A percentile compares a stretch with the other conserved stretches of the same genome.
Evolutionary conservation across 192 early-diverging fungal species (phyloP).

Genomic region (Backusella psychrophila): DNA sequence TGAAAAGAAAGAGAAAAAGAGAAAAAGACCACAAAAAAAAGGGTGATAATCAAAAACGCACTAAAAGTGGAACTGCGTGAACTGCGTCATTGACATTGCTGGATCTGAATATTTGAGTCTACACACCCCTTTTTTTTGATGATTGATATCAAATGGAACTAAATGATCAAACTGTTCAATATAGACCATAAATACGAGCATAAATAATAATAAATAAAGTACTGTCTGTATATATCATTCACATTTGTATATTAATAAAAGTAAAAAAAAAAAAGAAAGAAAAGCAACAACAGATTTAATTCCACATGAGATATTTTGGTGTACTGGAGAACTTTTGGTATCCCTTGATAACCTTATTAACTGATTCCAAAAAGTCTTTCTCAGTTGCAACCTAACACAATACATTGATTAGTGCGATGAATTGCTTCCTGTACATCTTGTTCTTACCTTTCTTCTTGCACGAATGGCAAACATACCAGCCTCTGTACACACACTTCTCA

Average conservation of each 20-base stretch:
- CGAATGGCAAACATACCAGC: slow-evolving; percentile 99
- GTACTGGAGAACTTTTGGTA: slow-evolving; percentile 99
- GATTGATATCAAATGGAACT: background rate
- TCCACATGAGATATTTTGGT: slow-evolving; percentile 52
- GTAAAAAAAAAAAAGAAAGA: background rate
- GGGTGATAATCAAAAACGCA: background rate
- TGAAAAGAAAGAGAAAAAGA: background rate
- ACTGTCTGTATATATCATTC: background rate
- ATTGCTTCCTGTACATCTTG: too few relatives aligned
- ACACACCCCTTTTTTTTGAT: background rate
- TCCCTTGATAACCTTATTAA: slow-evolving; percentile 99
- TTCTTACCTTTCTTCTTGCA: slow-evolving; percentile 81
- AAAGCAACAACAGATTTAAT: background rate
- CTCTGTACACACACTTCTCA: slow-evolving; percentile 98
- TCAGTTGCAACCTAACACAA: slow-evolving; percentile 82
- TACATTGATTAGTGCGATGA: background rate
- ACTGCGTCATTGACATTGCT: background rate
- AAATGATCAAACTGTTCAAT: too few relatives aligned
- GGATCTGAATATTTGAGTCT: background rate
- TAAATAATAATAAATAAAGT: too few relatives aligned
- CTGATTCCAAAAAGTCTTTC: slow-evolving; percentile 99
- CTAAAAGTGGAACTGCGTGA: background rate
- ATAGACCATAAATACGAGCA: too few relatives aligned
- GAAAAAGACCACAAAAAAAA: background rate
- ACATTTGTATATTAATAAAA: background rate